phyloP scores from a whole-genome alignment of 208 protist species.

The Giardia muris region DNA sequence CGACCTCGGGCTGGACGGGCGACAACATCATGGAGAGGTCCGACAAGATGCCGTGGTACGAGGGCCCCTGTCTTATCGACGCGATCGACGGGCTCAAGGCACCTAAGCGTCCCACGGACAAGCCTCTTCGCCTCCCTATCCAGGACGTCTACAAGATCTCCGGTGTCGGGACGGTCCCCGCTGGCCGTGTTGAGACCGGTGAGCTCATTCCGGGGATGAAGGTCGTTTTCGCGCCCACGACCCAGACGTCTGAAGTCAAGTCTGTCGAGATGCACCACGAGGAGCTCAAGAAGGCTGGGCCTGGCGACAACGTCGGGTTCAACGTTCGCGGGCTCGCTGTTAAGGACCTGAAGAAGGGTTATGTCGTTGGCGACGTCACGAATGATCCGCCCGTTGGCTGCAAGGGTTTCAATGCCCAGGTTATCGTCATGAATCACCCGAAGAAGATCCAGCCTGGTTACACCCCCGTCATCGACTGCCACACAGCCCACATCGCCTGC shows the following conservation, averaged over 20 bases:
- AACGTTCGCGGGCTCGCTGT: conserved; percentile 33
- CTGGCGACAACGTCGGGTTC: conserved; percentile 47
- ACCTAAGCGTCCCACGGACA: conserved; percentile 34
- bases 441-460: conserved; percentile 44
- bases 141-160: conserved; percentile 87
- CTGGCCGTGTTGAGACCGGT: conserved; percentile 64
- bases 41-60: conserved; percentile 37
- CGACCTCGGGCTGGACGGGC: conserved; percentile 42
- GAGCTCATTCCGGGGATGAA: conserved; percentile 50
- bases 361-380: conserved; percentile 34
- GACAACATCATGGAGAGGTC: conserved; percentile 36
- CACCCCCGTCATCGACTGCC: conserved; percentile 47
- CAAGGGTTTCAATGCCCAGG: conserved; percentile 40
- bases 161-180: conserved; percentile 77
- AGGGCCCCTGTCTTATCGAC: conserved; percentile 33
- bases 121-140: conserved; percentile 46
- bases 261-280: conserved; percentile 47
- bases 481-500: conserved; percentile 48
- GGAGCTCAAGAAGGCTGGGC: conserved; percentile 30
- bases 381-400: conserved; percentile 33
- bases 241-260: conserved; percentile 33
- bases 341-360: conserved; percentile 40
- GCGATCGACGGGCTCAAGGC: conserved; percentile 32
- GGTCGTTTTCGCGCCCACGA: conserved; percentile 54
- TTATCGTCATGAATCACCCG: conserved; percentile 47